Evolutionary conservation across 1,284 basidiomycete species (phyloP), one percentile per base, ranked within the genome.

Genomic region (Trametes sp.): DNA sequence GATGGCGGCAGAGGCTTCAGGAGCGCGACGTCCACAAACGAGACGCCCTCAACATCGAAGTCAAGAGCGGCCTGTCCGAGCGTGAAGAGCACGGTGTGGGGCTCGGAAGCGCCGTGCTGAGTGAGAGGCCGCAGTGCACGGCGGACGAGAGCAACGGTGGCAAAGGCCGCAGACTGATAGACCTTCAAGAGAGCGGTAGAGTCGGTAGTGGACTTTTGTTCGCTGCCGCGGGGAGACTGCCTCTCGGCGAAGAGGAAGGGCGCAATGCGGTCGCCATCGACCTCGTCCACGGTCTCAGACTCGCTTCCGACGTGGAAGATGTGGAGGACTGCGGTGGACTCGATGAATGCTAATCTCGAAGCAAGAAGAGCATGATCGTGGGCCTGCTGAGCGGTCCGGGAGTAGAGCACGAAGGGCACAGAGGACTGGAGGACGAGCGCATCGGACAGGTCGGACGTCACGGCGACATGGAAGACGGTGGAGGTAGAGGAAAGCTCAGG

Each of bases 311-410:
- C 76, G 41, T 90, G 87, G 74, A 95, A 96, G 46, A 87, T 89
- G 74, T 98, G 95, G 54, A 97, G 82, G 19, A 97, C 94, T 2
- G 85, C 82, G 54, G 82, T 84, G 59, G 81, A 80, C 67, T 87
- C 81, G 11, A 82, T 78, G 54, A 80, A 79, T 4, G 92, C 89
- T 45, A 94, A 77, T 51, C 85, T 83, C 58, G 87, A 84, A 26
- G 89, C 90, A n/a, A 93, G 80, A 19, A 93, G 76, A 13, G 88
- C 86, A 69, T 92, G 84, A 72, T 92, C 90, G 70, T 92, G 87
- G 2, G 89, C 89, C 68, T 91, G 83, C 72, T 89, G 85, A 2
- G 85, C 76, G 2, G 81, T 83, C 58, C 84, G 80, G 6, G 89
- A 91, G 75, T 90, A 81, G 50, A 94, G 61, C 65, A 89, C 81